Conservation (phyloP, 331 rosid genomes). For the Prunus yedoensis region DNA sequence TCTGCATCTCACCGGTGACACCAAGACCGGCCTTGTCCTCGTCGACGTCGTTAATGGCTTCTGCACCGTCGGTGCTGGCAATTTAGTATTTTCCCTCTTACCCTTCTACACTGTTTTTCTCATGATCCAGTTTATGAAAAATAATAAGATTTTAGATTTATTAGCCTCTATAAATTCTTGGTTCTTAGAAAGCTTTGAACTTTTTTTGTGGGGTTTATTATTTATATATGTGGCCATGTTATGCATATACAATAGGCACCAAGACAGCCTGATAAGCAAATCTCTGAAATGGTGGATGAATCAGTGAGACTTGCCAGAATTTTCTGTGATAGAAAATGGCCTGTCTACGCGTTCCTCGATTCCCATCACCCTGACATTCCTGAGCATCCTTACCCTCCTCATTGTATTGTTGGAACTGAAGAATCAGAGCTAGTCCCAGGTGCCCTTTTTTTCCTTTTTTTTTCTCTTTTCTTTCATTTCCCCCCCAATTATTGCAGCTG, state of each 20-base stretch:
- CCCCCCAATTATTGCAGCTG: neutral
- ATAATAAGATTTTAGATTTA: neutral
- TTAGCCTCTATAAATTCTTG: neutral
- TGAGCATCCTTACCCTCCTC: constrained; percentile 87
- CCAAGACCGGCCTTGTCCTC: constrained; percentile 77
- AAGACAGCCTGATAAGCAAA: constrained; percentile 44
- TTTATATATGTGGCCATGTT: neutral
- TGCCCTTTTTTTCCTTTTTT: constrained; percentile 15
- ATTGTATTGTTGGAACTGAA: constrained; percentile 73
- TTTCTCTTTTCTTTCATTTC: neutral
- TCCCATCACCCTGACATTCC: constrained; percentile 75
- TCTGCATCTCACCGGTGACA: constrained; percentile 42
- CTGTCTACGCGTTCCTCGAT: constrained; percentile 75
- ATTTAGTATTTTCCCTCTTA: constrained; percentile 40
- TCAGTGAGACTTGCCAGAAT: constrained; percentile 48
- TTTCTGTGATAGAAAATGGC: constrained; percentile 78
- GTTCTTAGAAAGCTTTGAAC: neutral
- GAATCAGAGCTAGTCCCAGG: constrained; percentile 82
- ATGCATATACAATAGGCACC: constrained; percentile 62
- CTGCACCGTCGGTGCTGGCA: constrained; percentile 91
- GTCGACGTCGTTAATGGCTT: constrained; percentile 88
- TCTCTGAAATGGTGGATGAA: constrained; percentile 70
- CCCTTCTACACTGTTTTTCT: neutral
- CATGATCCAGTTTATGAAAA: neutral
- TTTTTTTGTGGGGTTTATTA: neutral